Base-by-base conservation (phyloP, 345 rosid species). In the Salix brachista region DNA sequence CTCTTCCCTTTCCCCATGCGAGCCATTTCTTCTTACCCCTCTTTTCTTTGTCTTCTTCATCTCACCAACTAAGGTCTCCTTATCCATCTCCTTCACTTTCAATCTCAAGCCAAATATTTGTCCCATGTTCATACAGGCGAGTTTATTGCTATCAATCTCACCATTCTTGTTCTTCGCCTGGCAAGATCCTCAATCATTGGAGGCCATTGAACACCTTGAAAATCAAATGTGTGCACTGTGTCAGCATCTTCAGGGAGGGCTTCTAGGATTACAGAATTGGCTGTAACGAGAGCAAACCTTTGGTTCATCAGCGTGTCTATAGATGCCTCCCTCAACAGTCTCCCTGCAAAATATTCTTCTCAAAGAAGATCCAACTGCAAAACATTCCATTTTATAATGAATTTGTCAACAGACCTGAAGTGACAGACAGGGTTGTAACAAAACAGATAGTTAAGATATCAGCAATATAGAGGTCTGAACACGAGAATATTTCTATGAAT, bases 161-260 rank as follows among this genome's bases (percentile, higher is more conserved):
- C 56, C 62, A 4, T 52, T 70, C 30, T 56, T 18, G 66, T 11
- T 9, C 81, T 70, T 69, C 69, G 21, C 62, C 77, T 75, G 60
- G 72, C 82, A 8, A 85, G 79, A 8, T 69, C 80, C 30, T 83
- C 82, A 6, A 85, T 77, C 75, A 88, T 7, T 2, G 85, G 78
- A 68, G 85, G 83, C 91, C 91, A 87, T 25, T 87, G 87, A 3
- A 85, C 37, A 14, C 90, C 88, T 11, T 66, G 60, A 0, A 88
- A 87, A 25, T 87, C 87, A 8, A 82, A 81, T 12, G 83, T 61
- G 56, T 85, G 86, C 5, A 85, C 36, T 23, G 2, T 23, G 5
- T 48, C 36, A 62, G 70, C 79, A 64, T 77, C 67, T n/a, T 72
- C 68, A 21, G 87, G 87, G 18, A 79, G 67, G 23, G 86, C 71